Percentiles rank a stretch among this genome's conserved stretches.
These are phyloP conservation scores for Auricularia cornea DNA, from an alignment of 768 basidiomycete genomes.

Conservation along the genomic window DNA sequence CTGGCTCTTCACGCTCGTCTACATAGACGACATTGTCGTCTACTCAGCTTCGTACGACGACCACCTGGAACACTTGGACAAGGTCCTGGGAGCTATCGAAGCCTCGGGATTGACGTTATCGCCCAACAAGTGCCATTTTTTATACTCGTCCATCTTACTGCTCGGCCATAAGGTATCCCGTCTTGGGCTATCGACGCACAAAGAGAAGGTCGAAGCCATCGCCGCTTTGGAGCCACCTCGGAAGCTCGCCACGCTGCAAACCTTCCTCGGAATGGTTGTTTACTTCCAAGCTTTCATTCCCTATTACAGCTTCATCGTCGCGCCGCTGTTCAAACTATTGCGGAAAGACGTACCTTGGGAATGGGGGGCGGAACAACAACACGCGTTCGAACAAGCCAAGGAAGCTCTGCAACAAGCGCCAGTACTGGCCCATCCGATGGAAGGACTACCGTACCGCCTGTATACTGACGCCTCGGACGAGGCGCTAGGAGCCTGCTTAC, in stretches of 20 bases:
- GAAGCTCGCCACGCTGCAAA: constrained; percentile 21
- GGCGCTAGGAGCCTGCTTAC: constrained; percentile 17
- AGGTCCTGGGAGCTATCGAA: constrained; percentile 37
- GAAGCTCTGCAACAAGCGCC: constrained; percentile 23
- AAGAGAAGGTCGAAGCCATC: constrained; percentile 30
- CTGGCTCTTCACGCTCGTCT: constrained; percentile 8
- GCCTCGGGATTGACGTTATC: constrained; percentile 25
- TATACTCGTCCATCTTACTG: constrained; percentile 24
- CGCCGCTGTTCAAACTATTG: constrained; percentile 27
- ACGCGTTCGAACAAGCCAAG: constrained; percentile 24
- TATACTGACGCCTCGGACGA: constrained; percentile 7
- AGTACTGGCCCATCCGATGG: constrained; percentile 22
- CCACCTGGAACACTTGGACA: constrained; percentile 18
- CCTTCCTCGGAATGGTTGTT: constrained; percentile 30
- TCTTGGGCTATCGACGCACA: constrained; percentile 29
- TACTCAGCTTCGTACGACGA: constrained; percentile 7
- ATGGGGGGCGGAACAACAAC: constrained; percentile 17
- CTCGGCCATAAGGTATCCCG: too few species aligned
- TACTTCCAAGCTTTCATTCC: constrained; percentile 31
- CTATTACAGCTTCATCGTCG: constrained; percentile 23
- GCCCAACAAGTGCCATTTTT: constrained; percentile 28
- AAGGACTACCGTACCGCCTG: too few species aligned
- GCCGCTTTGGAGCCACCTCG: constrained; percentile 17
- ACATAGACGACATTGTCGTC: constrained; percentile 11
- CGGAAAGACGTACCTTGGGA: constrained; percentile 18